These are phyloP conservation scores for Breynia disticha DNA, from an alignment of 441 rosid genomes.

Conservation along the genomic window DNA sequence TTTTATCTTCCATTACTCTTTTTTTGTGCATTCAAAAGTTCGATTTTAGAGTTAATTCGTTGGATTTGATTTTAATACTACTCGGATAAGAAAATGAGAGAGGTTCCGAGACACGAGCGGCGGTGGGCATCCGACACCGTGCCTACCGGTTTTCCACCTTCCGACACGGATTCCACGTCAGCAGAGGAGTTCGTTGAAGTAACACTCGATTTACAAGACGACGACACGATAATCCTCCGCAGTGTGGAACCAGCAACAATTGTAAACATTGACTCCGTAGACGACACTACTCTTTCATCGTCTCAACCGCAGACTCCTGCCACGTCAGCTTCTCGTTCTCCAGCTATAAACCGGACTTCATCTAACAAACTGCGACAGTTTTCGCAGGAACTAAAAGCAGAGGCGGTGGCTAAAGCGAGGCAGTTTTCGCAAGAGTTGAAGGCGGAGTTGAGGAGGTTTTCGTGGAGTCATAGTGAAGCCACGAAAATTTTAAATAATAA, in stretches of 20 bases:
- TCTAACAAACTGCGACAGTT: slow-evolving; percentile 26
- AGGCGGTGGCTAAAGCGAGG: slow-evolving; percentile 54
- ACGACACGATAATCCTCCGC: slow-evolving; percentile 61
- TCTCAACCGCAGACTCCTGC: slow-evolving; percentile 15
- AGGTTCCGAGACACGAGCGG: slow-evolving; percentile 19
- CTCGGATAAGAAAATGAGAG: slow-evolving; percentile 32
- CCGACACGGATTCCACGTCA: slow-evolving; percentile 33
- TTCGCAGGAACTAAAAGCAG: slow-evolving; percentile 53
- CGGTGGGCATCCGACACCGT: slow-evolving; percentile 29
- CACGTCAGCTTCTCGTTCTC: slow-evolving; percentile 27
- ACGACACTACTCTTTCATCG: not conserved
- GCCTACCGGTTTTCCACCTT: slow-evolving; percentile 21
- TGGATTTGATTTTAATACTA: too few species aligned
- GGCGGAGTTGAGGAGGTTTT: slow-evolving; percentile 71
- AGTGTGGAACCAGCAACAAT: slow-evolving; percentile 50
- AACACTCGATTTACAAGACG: slow-evolving; percentile 60
- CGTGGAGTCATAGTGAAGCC: slow-evolving; percentile 59
- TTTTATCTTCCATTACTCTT: too few species aligned
- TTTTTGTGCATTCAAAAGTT: too few species aligned
- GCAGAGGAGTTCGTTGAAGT: slow-evolving; percentile 75
- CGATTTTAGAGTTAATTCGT: too few species aligned
- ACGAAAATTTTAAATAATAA: slow-evolving; percentile 29
- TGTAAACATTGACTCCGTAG: slow-evolving; percentile 34
- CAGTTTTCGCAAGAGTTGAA: slow-evolving; percentile 63
- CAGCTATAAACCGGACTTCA: slow-evolving; percentile 40